Conservation (phyloP, 139 green algal species). For the Auxenochlorella pyrenoidosa region DNA sequence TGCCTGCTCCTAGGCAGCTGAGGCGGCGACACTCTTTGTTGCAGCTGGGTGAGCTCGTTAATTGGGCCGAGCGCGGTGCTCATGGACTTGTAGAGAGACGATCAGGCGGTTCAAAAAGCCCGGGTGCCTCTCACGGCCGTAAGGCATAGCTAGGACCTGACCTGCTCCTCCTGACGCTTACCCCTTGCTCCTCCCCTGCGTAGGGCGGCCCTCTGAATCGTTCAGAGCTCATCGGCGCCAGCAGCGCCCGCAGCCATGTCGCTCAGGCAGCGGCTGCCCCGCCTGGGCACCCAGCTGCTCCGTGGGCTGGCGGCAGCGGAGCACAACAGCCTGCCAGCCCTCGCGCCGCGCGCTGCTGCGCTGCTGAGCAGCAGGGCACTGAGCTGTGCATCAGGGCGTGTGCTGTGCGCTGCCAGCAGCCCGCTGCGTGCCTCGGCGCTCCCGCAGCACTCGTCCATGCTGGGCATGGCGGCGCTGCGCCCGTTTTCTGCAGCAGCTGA, state of each 20-base stretch:
- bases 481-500: slow-evolving; percentile 20
- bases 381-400: not conserved
- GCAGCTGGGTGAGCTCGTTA: too few relatives aligned
- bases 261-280: slow-evolving; percentile 22
- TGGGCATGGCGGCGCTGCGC: slow-evolving; percentile 14
- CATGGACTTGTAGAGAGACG: too few relatives aligned
- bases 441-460: slow-evolving; percentile 2
- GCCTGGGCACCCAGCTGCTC: slow-evolving; percentile 16
- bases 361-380: not conserved
- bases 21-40: too few relatives aligned
- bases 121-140: too few relatives aligned
- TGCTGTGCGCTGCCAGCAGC: not conserved
- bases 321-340: not conserved
- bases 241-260: not conserved
- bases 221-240: not conserved
- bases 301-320: slow-evolving; percentile 9
- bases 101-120: too few relatives aligned
- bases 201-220: too few relatives aligned
- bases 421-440: not conserved
- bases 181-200: too few relatives aligned
- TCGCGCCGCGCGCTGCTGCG: not conserved
- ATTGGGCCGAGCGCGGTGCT: too few relatives aligned
- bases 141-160: too few relatives aligned
- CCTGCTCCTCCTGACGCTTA: too few relatives aligned
- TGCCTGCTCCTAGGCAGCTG: too few relatives aligned